Conservation (phyloP, 768 basidiomycete species). For the Boletus pseudo-olivaceus region DNA sequence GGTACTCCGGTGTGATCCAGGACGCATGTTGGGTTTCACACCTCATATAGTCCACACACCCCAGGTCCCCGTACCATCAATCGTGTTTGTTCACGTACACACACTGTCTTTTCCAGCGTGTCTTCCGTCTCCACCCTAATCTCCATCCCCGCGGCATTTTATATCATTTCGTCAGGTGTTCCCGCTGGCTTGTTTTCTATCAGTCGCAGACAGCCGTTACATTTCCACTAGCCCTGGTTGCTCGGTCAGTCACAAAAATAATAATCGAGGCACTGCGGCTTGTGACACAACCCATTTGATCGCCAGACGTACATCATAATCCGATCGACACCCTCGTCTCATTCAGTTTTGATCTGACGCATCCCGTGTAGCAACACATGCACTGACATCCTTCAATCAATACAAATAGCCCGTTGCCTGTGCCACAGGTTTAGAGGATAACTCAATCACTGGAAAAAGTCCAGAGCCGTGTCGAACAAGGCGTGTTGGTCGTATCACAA, state of each 20-base stretch:
- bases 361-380: conserved; percentile 27
- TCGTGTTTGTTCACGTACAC: conserved; percentile 36
- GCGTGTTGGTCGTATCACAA: neutral
- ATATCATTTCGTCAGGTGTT: conserved; percentile 14
- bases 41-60: conserved; percentile 29
- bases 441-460: conserved; percentile 8
- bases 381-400: conserved; percentile 5
- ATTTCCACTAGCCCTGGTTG: conserved; percentile 4
- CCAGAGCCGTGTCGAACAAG: neutral
- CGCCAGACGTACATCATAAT: conserved; percentile 19
- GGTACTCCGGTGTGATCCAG: conserved; percentile 26
- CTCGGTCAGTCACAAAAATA: conserved; percentile 5
- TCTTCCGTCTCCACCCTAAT: conserved; percentile 30
- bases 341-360: conserved; percentile 19
- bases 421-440: conserved; percentile 7
- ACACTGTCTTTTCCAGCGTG: conserved; percentile 29
- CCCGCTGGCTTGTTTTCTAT: conserved; percentile 12
- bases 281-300: conserved; percentile 28
- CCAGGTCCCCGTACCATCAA: conserved; percentile 34
- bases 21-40: conserved; percentile 33
- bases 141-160: conserved; percentile 33
- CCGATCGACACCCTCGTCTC: conserved; percentile 21
- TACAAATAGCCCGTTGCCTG: neutral
- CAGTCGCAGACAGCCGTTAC: conserved; percentile 16
- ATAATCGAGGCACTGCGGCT: conserved; percentile 17